Base-by-base conservation (phyloP, 139 green algal genomes). In the Auxenochlorella protothecoides region DNA sequence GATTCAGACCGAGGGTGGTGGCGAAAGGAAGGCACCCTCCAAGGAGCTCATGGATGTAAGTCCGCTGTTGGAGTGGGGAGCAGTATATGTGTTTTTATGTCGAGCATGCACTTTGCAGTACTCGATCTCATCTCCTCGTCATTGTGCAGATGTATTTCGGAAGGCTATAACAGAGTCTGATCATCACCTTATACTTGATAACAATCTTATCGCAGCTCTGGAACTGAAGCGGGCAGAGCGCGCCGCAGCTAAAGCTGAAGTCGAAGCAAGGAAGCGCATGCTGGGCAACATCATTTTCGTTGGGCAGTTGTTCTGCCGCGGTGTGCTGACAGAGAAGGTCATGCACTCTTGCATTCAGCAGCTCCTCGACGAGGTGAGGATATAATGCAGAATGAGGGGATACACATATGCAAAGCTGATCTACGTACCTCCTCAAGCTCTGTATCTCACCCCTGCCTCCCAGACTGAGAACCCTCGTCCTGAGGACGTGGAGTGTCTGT, bases 261-360 rank as follows among this genome's bases (percentile, higher is more conserved):
- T 89, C 59, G 86, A 91, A 83, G 91, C 83, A 3, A 78, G 91
- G 51, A 78, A 82, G 72, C 87, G 94, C 54, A 92, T 90, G 78
- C 80, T 97, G 53, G 95, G 95, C 65, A 99, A 98, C 85, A 98
- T 99, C 78, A 87, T 92, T 67, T 96, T 98, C 78, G 96, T 99
- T n/a, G 93, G 92, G 53, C 85, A 95, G 76, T 80, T 97, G 16
- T 96, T 87, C 84, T 84, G 87, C 73, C 79, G 91, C 68, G 80
- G 84, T 13, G 92, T 98, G 84, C 87, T 99, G 16, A 97, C 92
- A 0, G 94, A 98, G 84, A 90, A 86, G 70, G 97, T 98, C 81
- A 97, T 98, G 86, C 95, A 99, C 83, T 82, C 76, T 54, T 97
- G 90, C 74, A 90, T 94, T 51, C 69, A 81, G 75, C 76, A 87